These are phyloP conservation scores for Fusarium napiforme DNA, from an alignment of 2,329 filamentous ascomycete species.

Conservation along the genomic window DNA sequence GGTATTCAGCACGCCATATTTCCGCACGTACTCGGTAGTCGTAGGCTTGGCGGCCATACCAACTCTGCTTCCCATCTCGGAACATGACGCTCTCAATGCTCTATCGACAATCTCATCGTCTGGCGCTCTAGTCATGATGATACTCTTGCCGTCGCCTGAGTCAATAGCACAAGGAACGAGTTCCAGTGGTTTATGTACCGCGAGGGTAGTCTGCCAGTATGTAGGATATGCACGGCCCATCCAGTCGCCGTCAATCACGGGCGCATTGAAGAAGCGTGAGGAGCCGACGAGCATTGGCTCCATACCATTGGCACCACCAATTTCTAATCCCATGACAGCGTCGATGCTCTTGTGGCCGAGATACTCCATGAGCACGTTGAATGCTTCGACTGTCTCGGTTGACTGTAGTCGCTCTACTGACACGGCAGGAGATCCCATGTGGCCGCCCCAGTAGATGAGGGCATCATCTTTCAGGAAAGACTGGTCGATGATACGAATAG, in stretches of 20 bases:
- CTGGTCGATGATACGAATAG: neutral
- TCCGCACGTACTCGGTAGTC: neutral
- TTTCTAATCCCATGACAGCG: constrained; percentile 24
- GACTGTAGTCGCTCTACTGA: constrained; percentile 10
- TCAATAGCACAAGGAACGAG: neutral
- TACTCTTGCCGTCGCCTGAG: constrained; percentile 4
- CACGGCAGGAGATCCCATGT: constrained; percentile 27
- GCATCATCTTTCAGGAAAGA: neutral
- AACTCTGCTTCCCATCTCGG: neutral
- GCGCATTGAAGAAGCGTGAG: neutral
- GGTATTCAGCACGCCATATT: neutral
- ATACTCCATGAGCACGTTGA: neutral
- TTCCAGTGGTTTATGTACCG: neutral
- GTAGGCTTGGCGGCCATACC: neutral
- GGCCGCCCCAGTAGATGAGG: neutral
- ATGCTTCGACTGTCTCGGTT: constrained; percentile 15
- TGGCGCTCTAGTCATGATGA: constrained; percentile 2
- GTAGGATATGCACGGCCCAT: constrained; percentile 34
- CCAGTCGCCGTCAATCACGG: constrained; percentile 23
- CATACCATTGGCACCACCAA: constrained; percentile 31
- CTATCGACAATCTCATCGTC: neutral
- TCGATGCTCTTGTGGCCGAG: neutral
- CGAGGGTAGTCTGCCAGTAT: constrained; percentile 22
- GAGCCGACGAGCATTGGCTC: constrained; percentile 1
- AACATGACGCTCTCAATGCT: neutral